A percentile compares a stretch with the other conserved stretches of the same genome.
These are phyloP conservation scores for Myriosclerotinia duriaeana DNA, from an alignment of 2,329 filamentous ascomycete species.

Conservation along the genomic window DNA sequence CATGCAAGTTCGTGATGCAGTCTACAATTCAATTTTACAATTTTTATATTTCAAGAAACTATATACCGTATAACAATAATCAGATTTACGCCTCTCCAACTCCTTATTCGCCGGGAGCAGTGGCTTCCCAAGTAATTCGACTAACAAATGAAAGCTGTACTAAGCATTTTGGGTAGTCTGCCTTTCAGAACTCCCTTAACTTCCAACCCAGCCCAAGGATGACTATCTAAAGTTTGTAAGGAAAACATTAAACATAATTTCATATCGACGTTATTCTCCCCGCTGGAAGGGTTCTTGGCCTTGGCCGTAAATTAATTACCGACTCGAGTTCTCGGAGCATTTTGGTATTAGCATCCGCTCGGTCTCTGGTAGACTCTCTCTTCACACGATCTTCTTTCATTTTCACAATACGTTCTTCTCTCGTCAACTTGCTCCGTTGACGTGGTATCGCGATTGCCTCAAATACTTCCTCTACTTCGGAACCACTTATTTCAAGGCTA, in stretches of 20 bases:
- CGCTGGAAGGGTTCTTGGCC: slow-evolving; percentile 33
- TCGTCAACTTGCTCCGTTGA: slow-evolving; percentile 68
- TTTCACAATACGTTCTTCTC: slow-evolving; percentile 83
- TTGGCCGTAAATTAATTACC: slow-evolving; percentile 66
- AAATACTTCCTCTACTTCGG: slow-evolving; percentile 77
- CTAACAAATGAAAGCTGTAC: slow-evolving; percentile 22
- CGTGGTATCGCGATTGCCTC: slow-evolving; percentile 81
- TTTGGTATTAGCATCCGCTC: slow-evolving; percentile 76
- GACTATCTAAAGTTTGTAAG: slow-evolving; percentile 17
- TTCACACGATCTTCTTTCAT: slow-evolving; percentile 83
- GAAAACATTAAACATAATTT: slow-evolving; percentile 23
- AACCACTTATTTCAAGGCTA: slow-evolving; percentile 52
- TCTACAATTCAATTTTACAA: background rate
- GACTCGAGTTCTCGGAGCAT: slow-evolving; percentile 94
- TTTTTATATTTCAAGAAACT: background rate
- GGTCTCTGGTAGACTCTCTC: slow-evolving; percentile 69
- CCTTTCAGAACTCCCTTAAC: slow-evolving; percentile 15
- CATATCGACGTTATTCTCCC: slow-evolving; percentile 42
- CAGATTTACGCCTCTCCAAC: slow-evolving; percentile 10
- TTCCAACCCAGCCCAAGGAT: slow-evolving; percentile 12
- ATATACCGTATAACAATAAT: background rate
- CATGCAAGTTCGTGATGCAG: background rate
- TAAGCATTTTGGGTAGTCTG: slow-evolving; percentile 8
- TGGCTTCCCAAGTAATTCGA: background rate
- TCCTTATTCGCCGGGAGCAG: background rate